These are phyloP conservation scores for Globisporangium recalcitrans DNA, from an alignment of 352 stramenopile species.

Conservation along the genomic window DNA sequence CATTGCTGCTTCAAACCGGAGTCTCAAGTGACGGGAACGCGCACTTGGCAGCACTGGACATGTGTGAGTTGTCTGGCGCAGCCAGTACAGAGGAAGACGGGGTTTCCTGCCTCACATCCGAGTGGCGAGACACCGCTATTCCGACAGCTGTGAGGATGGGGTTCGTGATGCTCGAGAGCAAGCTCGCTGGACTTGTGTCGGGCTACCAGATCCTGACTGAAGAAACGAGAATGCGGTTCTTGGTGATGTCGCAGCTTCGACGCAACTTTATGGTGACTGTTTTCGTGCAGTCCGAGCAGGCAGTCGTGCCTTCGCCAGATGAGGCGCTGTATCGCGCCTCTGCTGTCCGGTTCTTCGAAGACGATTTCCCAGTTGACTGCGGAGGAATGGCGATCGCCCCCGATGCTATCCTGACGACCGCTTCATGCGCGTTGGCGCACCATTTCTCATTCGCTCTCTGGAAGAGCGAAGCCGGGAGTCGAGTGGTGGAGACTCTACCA, in stretches of 20 bases:
- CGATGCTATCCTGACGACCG: slow-evolving; percentile 2
- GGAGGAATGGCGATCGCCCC: slow-evolving; percentile 3
- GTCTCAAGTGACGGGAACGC: not conserved
- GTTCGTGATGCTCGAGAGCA: not conserved
- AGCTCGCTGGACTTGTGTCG: not conserved
- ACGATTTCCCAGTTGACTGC: not conserved
- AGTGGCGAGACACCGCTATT: not conserved
- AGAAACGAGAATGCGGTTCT: too few relatives aligned
- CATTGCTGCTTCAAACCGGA: not conserved
- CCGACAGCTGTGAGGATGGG: not conserved
- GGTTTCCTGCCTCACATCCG: not conserved
- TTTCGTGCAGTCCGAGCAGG: not conserved
- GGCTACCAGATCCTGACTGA: not conserved
- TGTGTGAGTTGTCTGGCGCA: not conserved
- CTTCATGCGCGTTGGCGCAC: not conserved
- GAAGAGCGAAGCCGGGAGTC: too few relatives aligned
- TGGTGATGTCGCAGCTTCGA: too few relatives aligned
- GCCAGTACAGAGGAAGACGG: not conserved
- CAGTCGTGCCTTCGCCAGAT: not conserved
- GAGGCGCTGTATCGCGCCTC: not conserved
- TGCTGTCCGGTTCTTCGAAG: not conserved
- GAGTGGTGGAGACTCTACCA: too few relatives aligned
- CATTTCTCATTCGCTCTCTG: not conserved
- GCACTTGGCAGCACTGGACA: not conserved
- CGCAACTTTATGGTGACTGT: not conserved